Conservation (phyloP, 2,329 filamentous ascomycete genomes). For the Fusarium sororula region DNA sequence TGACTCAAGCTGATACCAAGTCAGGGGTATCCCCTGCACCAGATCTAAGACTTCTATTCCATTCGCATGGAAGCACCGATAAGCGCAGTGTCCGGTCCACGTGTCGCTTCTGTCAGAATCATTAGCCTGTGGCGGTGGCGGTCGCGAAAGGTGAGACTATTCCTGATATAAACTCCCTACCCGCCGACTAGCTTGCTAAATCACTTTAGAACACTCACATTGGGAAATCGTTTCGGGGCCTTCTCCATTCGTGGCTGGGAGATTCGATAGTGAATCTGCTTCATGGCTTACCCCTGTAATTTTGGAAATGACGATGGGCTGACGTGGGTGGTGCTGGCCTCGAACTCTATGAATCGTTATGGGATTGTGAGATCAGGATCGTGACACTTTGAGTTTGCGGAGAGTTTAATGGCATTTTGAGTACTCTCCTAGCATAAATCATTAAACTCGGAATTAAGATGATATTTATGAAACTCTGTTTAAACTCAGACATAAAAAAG, state of each 20-base stretch:
- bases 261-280: not conserved
- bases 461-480: not conserved
- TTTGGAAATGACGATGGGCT: not conserved
- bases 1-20: not conserved
- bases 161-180: not conserved
- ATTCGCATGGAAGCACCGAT: not conserved
- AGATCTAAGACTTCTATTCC: not conserved
- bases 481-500: not conserved
- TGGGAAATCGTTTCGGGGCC: not conserved
- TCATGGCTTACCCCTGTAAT: not conserved
- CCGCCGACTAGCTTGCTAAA: not conserved
- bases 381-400: not conserved
- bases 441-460: not conserved
- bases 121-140: not conserved
- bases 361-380: not conserved
- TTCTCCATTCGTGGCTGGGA: not conserved
- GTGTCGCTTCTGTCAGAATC: not conserved
- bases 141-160: not conserved
- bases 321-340: not conserved
- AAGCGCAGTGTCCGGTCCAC: not conserved
- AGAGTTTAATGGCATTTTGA: rapidly evolving
- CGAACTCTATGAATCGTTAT: not conserved
- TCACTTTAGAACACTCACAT: not conserved
- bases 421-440: rapidly evolving
- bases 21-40: not conserved